Percentiles rank a stretch among this genome's conserved stretches.
phyloP scores from a whole-genome alignment of 495 filamentous ascomycete genomes.

The Annulohypoxylon maeteangense region DNA sequence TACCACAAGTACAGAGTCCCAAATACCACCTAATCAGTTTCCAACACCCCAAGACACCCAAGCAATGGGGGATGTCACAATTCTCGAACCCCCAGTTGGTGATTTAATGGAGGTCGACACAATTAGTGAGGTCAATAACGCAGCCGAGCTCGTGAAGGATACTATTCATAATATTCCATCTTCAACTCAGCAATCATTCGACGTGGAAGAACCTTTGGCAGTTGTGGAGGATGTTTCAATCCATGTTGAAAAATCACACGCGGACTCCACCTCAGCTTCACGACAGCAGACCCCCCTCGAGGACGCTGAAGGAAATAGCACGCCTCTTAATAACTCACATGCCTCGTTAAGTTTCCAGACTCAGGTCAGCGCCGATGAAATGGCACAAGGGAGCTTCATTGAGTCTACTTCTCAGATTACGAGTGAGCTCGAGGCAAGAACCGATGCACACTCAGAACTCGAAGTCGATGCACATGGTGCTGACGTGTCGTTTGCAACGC shows the following conservation, averaged over 20 bases:
- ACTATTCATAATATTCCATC: not conserved
- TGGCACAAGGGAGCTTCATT: slow-evolving; percentile 9
- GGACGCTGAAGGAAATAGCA: not conserved
- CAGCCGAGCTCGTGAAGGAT: not conserved
- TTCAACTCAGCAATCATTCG: not conserved
- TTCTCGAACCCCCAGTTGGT: not conserved
- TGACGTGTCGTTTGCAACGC: slow-evolving; percentile 32
- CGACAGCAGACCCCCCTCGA: not conserved
- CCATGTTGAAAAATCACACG: not conserved
- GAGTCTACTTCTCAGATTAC: not conserved
- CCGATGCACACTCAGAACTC: slow-evolving; percentile 1
- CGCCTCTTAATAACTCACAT: not conserved
- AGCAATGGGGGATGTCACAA: not conserved
- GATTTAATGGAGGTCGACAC: slow-evolving; percentile 22
- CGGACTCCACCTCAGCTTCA: not conserved
- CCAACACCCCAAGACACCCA: slow-evolving; percentile 44
- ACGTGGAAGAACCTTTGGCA: not conserved
- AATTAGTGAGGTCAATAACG: not conserved
- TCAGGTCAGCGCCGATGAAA: slow-evolving; percentile 31
- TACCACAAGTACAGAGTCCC: not conserved
- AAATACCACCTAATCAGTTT: slow-evolving; percentile 22
- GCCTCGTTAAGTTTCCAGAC: slow-evolving; percentile 37
- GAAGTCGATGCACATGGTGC: slow-evolving; percentile 14
- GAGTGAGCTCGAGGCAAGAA: not conserved
- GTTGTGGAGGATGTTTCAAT: not conserved